Base-by-base conservation (phyloP, 805 yeast genomes). In the Pichia gijzeniarum region DNA sequence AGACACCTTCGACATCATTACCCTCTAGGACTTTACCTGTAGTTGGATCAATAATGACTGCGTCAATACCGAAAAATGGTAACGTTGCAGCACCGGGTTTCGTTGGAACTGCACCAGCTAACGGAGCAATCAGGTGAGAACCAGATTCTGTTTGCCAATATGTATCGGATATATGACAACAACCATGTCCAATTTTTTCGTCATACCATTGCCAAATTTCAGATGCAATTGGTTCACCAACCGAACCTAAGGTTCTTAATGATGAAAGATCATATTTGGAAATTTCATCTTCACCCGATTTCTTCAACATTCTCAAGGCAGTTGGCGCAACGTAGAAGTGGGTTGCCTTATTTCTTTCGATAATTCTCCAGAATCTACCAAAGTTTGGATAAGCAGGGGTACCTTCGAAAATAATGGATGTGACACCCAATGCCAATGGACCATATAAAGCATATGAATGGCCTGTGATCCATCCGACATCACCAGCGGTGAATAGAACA, bases 71-170 rank as follows among this genome's bases (percentile, higher is more conserved):
- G 63, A 93, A 93, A 76, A 91, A 90, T 54, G 99, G 99, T 53
- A 87, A 76, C 28, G 97, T 84, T 25, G 98, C 98, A 42, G 96
- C 84, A 55, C 99, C 99, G 20, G 99, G 98, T 68, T 93, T 93
- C 52, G 93, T 85, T 57, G 96, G 95, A 36, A 91, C 80, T 34
- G 85, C 83, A 64, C 99, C 98, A 16, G 98, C 95, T 58, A 93
- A 68, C 51, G 98, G 96, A 38, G 96, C 84, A 65, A 93, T 84
- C 65, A 93, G 74, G 63, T 91, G 97, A 31, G 96, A 85, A 45
- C 99, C 99, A 13, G 95, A 83, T 72, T 93, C 99, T 33, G 98
- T 93, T 73, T 90, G 96, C 99, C 99, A 93, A 77, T 89, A 89
- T 38, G 99, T 93, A 70, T 93, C 99, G 59, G 87, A 82, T 56